phyloP scores from a whole-genome alignment of 1,284 basidiomycete species.

The Xerocomus minutiporus region DNA sequence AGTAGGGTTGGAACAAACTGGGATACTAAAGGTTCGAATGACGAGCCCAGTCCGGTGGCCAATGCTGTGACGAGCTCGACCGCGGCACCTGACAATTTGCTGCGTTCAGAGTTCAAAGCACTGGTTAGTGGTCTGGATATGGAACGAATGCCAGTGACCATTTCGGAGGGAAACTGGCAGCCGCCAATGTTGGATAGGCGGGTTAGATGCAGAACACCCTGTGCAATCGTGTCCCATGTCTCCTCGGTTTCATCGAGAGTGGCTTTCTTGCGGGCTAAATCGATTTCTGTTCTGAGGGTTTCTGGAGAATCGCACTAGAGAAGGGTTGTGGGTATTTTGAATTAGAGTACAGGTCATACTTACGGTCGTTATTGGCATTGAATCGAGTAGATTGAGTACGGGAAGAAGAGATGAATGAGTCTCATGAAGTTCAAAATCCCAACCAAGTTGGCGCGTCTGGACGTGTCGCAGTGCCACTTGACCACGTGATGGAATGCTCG shows the following conservation, averaged over 20 bases:
- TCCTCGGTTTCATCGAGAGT: constrained; percentile 73
- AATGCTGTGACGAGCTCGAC: constrained; percentile 60
- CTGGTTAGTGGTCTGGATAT: constrained; percentile 54
- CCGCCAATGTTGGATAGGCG: constrained; percentile 57
- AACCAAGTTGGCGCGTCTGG: constrained; percentile 21
- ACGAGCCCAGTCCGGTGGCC: constrained; percentile 52
- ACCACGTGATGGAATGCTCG: constrained; percentile 26
- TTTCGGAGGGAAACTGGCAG: constrained; percentile 51
- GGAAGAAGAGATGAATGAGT: constrained; percentile 3
- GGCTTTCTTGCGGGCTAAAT: constrained; percentile 43
- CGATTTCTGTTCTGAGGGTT: constrained; percentile 39
- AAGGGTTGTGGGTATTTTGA: constrained; percentile 2
- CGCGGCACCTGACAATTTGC: constrained; percentile 68
- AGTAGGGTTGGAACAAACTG: constrained; percentile 68
- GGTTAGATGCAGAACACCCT: constrained; percentile 49
- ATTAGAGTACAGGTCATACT: background rate
- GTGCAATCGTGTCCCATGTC: constrained; percentile 73
- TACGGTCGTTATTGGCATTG: constrained; percentile 34
- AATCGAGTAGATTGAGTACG: constrained; percentile 1
- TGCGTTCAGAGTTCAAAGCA: constrained; percentile 72
- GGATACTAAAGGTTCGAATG: constrained; percentile 68
- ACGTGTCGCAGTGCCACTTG: constrained; percentile 18
- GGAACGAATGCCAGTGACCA: constrained; percentile 51
- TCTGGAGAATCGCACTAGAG: constrained; percentile 34
- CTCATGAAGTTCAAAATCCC: constrained; percentile 20